Base-by-base conservation (phyloP, 2,329 filamentous ascomycete species). In the Hyphodiscus sp. region DNA sequence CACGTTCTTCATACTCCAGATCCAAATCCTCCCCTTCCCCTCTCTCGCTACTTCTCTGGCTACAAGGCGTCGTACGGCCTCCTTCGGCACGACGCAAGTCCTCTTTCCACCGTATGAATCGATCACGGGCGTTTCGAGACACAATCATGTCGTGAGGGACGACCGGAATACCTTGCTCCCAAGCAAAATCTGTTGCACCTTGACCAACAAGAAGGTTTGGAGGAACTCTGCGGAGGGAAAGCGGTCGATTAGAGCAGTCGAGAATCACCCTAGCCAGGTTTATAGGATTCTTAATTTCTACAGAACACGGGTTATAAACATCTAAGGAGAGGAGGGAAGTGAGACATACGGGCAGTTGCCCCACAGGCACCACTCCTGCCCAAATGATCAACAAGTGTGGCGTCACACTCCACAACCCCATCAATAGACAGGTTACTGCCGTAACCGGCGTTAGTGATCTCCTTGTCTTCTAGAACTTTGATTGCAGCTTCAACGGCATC, bases 381-480 rank as follows among this genome's bases (percentile, higher is more conserved):
- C 49, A 86, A 75, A 68, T 97, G 88, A 65, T 99, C 91, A 42
- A 99, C 87, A 51, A 99, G 81, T 0, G 90, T 91, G 52, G 94
- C 94, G 74, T 99, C 94, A 63, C 91, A 95, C 69, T 99, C 94
- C 13, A 97, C 94, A 1, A 84, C 81, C 1, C 94, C 94, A 62
- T 96, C 87, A 58, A 95, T 88, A 45, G 89, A 86, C 20, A 99
- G 75, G 65, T 99, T 99, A 71, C 94, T 99, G 46, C 95, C 94
- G 68, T 88, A 97, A 0, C 94, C 94, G 41, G 92, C 89, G 69
- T 99, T 99, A 38, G 95, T 99, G 61, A 99, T 95, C 65, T 96
- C 91, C 53, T 87, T 85, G 68, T 99, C 89, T 71, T 99, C 94
- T 18, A 99, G 82, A 19, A 89, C 77, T 61, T 86, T 89, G 64